Conservation (phyloP, 1,139 yeast species). For the Scheffersomyces quercinus region DNA sequence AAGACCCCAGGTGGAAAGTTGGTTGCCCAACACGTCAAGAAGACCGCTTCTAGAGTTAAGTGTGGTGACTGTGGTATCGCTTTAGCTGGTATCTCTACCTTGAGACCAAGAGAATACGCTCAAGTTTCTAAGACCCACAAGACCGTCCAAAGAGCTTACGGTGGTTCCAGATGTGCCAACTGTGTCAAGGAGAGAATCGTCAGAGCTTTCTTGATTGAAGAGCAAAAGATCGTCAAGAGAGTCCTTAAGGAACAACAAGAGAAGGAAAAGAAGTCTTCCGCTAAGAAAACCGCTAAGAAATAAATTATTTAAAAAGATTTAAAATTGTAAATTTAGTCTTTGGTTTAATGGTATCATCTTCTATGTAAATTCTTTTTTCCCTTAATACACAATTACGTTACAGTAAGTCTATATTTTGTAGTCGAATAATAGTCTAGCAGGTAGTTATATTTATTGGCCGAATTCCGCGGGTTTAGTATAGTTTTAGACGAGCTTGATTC, state of each 20-base stretch:
- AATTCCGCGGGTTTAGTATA: no score
- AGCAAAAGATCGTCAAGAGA: constrained; percentile 99
- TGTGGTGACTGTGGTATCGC: constrained; percentile 98
- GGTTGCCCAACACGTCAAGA: constrained; percentile 96
- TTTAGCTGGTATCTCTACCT: constrained; percentile 88
- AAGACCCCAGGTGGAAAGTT: constrained; percentile 99
- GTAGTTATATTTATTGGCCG: no score
- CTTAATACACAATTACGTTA: constrained; percentile 16
- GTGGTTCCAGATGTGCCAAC: constrained; percentile 98
- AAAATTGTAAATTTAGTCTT: constrained; percentile 18
- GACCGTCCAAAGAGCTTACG: constrained; percentile 99
- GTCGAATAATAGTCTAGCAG: no score
- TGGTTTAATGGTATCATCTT: constrained; percentile 16
- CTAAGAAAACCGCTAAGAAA: constrained; percentile 42
- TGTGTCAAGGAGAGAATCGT: constrained; percentile 98
- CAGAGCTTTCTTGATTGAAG: constrained; percentile 99
- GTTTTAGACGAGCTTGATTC: no score
- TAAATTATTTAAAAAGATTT: constrained; percentile 22
- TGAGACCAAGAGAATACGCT: constrained; percentile 98
- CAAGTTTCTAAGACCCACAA: constrained; percentile 92
- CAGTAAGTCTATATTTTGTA: no score
- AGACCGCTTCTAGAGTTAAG: constrained; percentile 92
- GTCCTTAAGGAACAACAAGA: constrained; percentile 94
- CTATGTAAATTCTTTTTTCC: constrained; percentile 20
- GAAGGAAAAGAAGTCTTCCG: constrained; percentile 68